Conservation (phyloP, 192 early-diverging fungal species). For the Phlyctochytrium arcticum region DNA sequence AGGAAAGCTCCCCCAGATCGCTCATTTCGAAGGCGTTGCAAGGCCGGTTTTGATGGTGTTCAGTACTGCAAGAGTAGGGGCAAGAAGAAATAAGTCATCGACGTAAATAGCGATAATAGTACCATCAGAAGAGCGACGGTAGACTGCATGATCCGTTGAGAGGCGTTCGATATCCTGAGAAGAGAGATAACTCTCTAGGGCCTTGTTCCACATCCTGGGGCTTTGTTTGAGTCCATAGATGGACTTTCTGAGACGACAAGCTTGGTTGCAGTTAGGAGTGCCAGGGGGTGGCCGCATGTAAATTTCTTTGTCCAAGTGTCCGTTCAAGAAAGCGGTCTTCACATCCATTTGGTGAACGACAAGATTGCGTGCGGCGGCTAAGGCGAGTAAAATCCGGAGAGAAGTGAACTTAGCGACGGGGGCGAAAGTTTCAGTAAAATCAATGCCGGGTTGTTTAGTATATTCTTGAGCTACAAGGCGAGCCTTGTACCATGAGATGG, state of each 20-base stretch:
- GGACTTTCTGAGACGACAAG: background rate
- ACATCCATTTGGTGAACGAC: conserved; percentile 33
- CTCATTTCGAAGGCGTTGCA: background rate
- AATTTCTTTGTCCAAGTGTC: conserved; percentile 20
- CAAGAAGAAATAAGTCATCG: conserved; percentile 27
- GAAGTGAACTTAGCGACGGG: conserved; percentile 32
- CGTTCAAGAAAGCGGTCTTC: conserved; percentile 31
- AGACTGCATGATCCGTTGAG: conserved; percentile 3
- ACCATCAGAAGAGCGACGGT: background rate
- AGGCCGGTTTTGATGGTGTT: background rate
- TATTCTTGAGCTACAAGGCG: conserved; percentile 32
- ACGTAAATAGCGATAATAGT: conserved; percentile 32
- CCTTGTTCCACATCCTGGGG: conserved; percentile 7
- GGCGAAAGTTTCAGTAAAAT: conserved; percentile 38
- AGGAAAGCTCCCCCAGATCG: background rate
- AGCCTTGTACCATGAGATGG: conserved; percentile 26
- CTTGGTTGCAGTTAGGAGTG: conserved; percentile 2
- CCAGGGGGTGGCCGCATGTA: conserved; percentile 29
- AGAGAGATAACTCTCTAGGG: background rate
- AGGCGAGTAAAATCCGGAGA: conserved; percentile 12
- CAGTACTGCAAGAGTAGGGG: background rate
- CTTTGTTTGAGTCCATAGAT: conserved; percentile 20
- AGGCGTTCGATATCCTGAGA: background rate
- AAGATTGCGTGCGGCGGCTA: conserved; percentile 5
- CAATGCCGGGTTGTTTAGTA: conserved; percentile 28